phyloP scores from a whole-genome alignment of 192 early-diverging fungal species.

The Linnemannia exigua region DNA sequence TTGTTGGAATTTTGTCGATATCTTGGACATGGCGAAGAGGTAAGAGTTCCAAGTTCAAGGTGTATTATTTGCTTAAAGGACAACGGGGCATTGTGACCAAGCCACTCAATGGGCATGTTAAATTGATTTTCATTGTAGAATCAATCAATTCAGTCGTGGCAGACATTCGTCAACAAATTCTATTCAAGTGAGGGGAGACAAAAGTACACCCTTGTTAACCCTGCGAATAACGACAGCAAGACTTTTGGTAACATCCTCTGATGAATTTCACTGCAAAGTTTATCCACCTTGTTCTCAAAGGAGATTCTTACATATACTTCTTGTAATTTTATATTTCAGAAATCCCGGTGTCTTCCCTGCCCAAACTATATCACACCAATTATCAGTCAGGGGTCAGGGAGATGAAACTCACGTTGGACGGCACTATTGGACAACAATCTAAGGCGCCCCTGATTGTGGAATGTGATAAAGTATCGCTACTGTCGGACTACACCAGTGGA shows the following conservation, averaged over 20 bases:
- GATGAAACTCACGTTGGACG: conserved; percentile 23
- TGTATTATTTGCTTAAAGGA: too few relatives aligned
- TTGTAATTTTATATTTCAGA: not conserved
- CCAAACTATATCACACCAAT: conserved; percentile 7
- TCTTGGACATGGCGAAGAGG: conserved; percentile 12
- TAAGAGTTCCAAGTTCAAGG: too few relatives aligned
- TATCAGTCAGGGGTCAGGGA: conserved; percentile 20
- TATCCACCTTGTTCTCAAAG: not conserved
- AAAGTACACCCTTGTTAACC: conserved; percentile 21
- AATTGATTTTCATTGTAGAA: conserved; percentile 14
- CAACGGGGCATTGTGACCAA: too few relatives aligned
- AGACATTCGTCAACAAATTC: conserved; percentile 19
- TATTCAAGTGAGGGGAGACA: conserved; percentile 18
- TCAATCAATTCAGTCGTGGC: conserved; percentile 17
- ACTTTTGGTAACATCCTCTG: conserved; percentile 12
- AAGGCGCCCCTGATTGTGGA: not conserved
- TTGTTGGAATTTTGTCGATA: conserved; percentile 14
- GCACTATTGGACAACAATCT: not conserved
- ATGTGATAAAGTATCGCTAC: conserved; percentile 17
- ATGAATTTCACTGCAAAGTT: not conserved
- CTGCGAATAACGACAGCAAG: conserved; percentile 16
- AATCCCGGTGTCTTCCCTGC: not conserved
- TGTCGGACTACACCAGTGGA: conserved; percentile 28
- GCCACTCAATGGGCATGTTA: too few relatives aligned
- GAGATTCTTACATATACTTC: not conserved